phyloP scores from a whole-genome alignment of 495 filamentous ascomycete species.

The Neurospora sp. region DNA sequence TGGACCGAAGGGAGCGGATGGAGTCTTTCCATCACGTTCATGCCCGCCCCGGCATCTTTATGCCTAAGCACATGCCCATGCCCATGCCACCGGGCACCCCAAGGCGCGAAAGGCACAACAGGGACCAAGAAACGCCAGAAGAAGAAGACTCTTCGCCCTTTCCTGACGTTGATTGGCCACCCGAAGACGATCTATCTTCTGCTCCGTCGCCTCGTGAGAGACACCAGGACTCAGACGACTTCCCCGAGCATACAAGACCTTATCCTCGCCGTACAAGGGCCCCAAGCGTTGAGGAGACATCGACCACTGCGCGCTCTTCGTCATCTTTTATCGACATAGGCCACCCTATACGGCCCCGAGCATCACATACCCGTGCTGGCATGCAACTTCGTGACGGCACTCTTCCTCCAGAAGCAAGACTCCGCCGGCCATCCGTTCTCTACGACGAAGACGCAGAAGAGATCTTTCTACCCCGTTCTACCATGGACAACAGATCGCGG shows the following conservation, averaged over 20 bases:
- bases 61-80: background rate
- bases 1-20: conserved; percentile 13
- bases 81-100: conserved; percentile 6
- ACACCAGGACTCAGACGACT: conserved; percentile 7
- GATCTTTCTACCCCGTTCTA: background rate
- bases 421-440: background rate
- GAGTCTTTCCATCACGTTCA: background rate
- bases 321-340: background rate
- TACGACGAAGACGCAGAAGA: background rate
- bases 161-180: conserved; percentile 31
- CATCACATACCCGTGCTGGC: background rate
- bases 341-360: background rate
- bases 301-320: background rate
- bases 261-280: background rate
- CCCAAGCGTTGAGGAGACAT: background rate
- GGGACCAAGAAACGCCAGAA: conserved; percentile 22
- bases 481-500: background rate
- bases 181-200: conserved; percentile 19
- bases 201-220: conserved; percentile 31
- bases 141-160: conserved; percentile 25
- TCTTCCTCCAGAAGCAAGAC: background rate
- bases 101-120: conserved; percentile 17
- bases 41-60: background rate
- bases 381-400: background rate
- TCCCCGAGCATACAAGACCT: background rate